A percentile compares a stretch with the other conserved stretches of the same genome.
Evolutionary conservation across 352 stramenopile genomes (phyloP).

Genomic region (Phytophthora ramorum): DNA sequence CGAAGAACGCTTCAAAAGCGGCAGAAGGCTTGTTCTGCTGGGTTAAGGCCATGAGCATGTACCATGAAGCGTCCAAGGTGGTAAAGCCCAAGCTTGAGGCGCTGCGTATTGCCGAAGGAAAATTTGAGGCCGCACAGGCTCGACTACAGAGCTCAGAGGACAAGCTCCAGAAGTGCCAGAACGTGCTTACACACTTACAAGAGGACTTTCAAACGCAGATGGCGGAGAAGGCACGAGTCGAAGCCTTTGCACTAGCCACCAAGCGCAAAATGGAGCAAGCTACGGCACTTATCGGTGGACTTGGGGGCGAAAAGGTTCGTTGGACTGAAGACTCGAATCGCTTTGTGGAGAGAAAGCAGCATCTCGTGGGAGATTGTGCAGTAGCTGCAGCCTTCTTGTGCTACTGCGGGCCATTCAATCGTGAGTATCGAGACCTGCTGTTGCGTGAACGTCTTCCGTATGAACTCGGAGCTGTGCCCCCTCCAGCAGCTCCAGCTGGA

Average conservation of each 20-base stretch:
- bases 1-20: conserved; percentile 91
- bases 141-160: conserved; percentile 76
- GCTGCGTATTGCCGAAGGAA: conserved; percentile 88
- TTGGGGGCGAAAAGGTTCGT: conserved; percentile 81
- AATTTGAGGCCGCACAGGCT: conserved; percentile 84
- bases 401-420: conserved; percentile 93
- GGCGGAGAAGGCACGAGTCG: conserved; percentile 85
- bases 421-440: conserved; percentile 77
- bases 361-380: conserved; percentile 89
- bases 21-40: conserved; percentile 92
- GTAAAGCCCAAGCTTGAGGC: conserved; percentile 94
- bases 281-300: conserved; percentile 86
- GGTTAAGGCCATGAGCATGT: conserved; percentile 92
- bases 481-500: neutral
- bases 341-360: conserved; percentile 83
- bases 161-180: conserved; percentile 73
- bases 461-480: conserved; percentile 61
- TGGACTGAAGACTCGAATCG: conserved; percentile 92
- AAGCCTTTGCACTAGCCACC: conserved; percentile 83
- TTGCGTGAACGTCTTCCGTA: conserved; percentile 64
- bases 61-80: conserved; percentile 93
- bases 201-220: conserved; percentile 91
- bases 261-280: conserved; percentile 93
- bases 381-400: conserved; percentile 88
- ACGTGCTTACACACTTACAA: conserved; percentile 74